Evolutionary conservation across 2,329 filamentous ascomycete genomes (phyloP).

Genomic region (Zymoseptoria pseudotritici): DNA sequence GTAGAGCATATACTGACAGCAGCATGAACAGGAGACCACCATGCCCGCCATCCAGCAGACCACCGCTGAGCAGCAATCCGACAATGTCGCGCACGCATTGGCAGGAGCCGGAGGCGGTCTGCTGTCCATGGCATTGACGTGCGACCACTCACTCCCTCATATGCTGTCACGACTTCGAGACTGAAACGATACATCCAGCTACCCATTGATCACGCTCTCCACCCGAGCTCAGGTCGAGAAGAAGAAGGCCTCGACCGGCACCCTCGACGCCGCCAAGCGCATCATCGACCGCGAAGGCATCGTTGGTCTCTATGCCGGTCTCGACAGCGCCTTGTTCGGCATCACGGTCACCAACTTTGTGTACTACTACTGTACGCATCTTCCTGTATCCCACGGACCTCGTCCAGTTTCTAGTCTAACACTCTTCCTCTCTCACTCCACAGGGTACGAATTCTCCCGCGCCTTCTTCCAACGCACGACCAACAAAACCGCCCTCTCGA

Average conservation of each 20-base stretch:
- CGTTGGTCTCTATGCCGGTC: slow-evolving; percentile 79
- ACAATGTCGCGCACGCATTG: slow-evolving; percentile 93
- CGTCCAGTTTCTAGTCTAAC: neutral
- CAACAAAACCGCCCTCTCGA: slow-evolving; percentile 71
- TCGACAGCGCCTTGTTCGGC: slow-evolving; percentile 91
- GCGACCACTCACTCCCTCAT: slow-evolving; percentile 27
- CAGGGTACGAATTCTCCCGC: slow-evolving; percentile 91
- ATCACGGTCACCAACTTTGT: slow-evolving; percentile 99
- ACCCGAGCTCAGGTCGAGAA: slow-evolving; percentile 97
- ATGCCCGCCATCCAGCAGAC: slow-evolving; percentile 32
- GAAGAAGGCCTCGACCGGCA: slow-evolving; percentile 78
- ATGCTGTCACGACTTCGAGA: neutral
- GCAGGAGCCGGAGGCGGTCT: slow-evolving; percentile 90
- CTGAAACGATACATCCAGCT: slow-evolving; percentile 45
- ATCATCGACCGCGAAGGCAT: slow-evolving; percentile 91
- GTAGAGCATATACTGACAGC: neutral
- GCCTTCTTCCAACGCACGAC: slow-evolving; percentile 76
- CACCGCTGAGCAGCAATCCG: slow-evolving; percentile 72
- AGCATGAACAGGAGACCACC: neutral
- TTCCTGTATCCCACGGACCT: neutral
- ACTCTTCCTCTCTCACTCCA: neutral
- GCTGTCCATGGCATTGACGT: slow-evolving; percentile 92
- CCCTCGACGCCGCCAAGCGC: slow-evolving; percentile 70
- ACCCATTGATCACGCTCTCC: slow-evolving; percentile 93
- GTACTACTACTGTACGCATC: slow-evolving; percentile 79